A percentile compares a stretch with the other conserved stretches of the same genome.
Conservation (phyloP, 1,284 basidiomycete genomes). For the Irpex rosettiformis region DNA sequence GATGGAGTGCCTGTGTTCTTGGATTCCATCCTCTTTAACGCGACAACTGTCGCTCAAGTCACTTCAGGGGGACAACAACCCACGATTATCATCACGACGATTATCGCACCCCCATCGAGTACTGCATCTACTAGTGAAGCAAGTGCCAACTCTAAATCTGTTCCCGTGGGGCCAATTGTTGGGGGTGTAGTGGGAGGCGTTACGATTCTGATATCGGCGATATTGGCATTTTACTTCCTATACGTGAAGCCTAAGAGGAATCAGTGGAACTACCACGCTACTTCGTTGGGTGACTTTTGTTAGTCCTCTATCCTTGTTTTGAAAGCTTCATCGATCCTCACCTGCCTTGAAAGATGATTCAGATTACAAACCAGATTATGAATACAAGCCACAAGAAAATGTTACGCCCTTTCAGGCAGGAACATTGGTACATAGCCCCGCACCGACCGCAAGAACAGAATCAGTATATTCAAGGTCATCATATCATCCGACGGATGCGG, state of each 20-base stretch:
- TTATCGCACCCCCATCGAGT: conserved; percentile 14
- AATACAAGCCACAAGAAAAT: background rate
- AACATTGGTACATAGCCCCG: background rate
- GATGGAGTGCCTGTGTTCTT: background rate
- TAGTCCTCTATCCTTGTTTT: background rate
- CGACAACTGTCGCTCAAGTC: background rate
- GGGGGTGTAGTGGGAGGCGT: conserved; percentile 18
- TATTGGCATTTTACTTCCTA: conserved; percentile 16
- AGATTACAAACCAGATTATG: background rate
- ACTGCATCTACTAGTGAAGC: background rate
- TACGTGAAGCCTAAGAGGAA: conserved; percentile 13
- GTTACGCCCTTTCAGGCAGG: background rate
- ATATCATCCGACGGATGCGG: background rate
- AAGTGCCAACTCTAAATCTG: background rate
- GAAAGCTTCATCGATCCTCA: background rate
- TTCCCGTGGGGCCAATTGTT: conserved; percentile 11
- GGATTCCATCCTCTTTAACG: background rate
- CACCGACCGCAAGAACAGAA: background rate
- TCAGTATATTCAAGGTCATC: background rate
- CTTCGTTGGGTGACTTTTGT: background rate
- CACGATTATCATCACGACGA: conserved; percentile 17
- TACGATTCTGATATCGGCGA: conserved; percentile 15
- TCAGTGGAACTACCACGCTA: conserved; percentile 5
- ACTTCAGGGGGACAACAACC: background rate
- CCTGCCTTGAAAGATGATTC: background rate